Conservation (phyloP, 139 green algal genomes). For the Choricystis sp. region DNA sequence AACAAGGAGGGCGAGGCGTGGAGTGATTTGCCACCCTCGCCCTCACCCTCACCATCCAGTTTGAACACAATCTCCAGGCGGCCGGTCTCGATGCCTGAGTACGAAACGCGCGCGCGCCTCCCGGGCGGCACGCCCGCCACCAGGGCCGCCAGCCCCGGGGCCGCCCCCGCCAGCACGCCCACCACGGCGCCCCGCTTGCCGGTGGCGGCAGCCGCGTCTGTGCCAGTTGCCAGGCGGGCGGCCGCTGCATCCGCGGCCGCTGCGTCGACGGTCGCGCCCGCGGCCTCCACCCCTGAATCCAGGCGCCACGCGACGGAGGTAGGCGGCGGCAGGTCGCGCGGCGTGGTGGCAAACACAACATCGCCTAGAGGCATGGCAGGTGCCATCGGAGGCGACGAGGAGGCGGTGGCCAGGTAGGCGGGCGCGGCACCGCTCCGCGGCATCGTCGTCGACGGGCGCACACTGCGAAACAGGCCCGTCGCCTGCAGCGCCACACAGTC, state of each 20-base stretch:
- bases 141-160: not conserved
- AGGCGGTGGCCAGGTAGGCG: not conserved
- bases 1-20: too few relatives aligned
- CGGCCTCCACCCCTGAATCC: constrained; percentile 29
- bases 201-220: not conserved
- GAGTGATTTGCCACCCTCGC: too few relatives aligned
- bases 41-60: too few relatives aligned
- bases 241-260: not conserved
- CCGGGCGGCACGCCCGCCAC: too few relatives aligned
- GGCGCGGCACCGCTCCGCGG: not conserved
- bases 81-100: constrained; percentile 37
- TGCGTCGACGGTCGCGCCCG: not conserved
- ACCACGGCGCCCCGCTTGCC: not conserved
- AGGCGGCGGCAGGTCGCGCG: constrained; percentile 37
- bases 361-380: constrained; percentile 33
- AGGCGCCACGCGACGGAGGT: constrained; percentile 24
- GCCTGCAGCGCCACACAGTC: constrained; percentile 37
- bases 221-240: too few relatives aligned
- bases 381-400: constrained; percentile 9
- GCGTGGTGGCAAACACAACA: constrained; percentile 30
- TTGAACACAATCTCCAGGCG: constrained; percentile 24
- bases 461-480: constrained; percentile 53
- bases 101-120: constrained; percentile 12
- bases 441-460: constrained; percentile 11
- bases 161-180: constrained; percentile 7